Evolutionary conservation across 1,139 yeast species (phyloP).

Genomic region (Blastobotrys ciferrii): DNA sequence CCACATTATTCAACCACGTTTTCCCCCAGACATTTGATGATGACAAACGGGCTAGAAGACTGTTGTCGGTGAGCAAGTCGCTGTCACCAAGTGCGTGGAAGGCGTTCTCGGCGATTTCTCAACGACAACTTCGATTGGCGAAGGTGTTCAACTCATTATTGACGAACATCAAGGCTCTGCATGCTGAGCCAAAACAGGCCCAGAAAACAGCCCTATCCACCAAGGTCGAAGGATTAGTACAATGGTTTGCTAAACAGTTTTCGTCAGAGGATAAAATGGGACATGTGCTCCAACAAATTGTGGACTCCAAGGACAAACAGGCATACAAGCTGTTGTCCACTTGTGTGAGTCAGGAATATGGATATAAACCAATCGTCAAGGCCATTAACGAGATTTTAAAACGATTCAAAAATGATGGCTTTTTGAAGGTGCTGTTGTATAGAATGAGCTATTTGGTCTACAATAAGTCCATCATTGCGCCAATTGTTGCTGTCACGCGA

Average conservation of each 20-base stretch:
- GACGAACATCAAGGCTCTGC: conserved; percentile 18
- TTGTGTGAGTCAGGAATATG: conserved; percentile 53
- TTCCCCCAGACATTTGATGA: conserved; percentile 55
- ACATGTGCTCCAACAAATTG: conserved; percentile 21
- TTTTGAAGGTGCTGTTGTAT: conserved; percentile 53
- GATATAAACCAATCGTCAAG: conserved; percentile 56
- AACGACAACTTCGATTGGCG: conserved; percentile 49
- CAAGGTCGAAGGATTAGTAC: conserved; percentile 56
- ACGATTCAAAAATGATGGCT: conserved; percentile 33
- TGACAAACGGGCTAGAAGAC: conserved; percentile 50
- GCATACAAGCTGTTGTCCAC: conserved; percentile 20
- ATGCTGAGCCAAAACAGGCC: conserved; percentile 26
- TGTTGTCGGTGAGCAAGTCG: conserved; percentile 48
- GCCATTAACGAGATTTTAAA: conserved; percentile 61
- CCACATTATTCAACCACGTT: conserved; percentile 56
- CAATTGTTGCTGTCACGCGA: conserved; percentile 50
- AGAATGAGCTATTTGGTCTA: conserved; percentile 61
- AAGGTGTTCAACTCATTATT: conserved; percentile 15
- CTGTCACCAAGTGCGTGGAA: conserved; percentile 61
- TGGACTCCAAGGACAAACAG: conserved; percentile 18
- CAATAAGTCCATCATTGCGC: conserved; percentile 63
- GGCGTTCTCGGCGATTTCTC: conserved; percentile 66
- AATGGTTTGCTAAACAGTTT: conserved; percentile 61
- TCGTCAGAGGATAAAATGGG: conserved; percentile 20
- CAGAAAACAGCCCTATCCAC: conserved; percentile 29